phyloP scores from a whole-genome alignment of 2,329 filamentous ascomycete genomes.

The Orbilia quercus region DNA sequence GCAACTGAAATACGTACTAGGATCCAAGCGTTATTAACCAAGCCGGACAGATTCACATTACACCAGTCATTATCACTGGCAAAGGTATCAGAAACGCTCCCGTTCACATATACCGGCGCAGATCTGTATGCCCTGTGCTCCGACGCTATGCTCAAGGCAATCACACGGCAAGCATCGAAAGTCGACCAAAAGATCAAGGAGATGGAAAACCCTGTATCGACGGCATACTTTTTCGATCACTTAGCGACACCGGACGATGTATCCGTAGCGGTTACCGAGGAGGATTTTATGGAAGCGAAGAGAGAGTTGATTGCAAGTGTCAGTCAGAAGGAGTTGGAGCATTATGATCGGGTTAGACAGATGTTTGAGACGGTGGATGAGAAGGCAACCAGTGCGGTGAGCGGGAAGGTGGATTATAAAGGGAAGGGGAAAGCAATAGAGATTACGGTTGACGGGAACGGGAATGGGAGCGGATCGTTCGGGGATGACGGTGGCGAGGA shows the following conservation, averaged over 20 bases:
- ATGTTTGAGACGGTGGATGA: slow-evolving; percentile 74
- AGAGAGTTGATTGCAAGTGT: slow-evolving; percentile 91
- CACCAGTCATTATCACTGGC: slow-evolving; percentile 80
- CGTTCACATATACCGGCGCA: slow-evolving; percentile 96
- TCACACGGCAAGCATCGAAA: slow-evolving; percentile 84
- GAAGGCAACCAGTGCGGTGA: slow-evolving; percentile 58
- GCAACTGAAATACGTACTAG: slow-evolving; percentile 18
- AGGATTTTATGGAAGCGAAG: slow-evolving; percentile 85
- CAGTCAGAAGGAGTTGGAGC: slow-evolving; percentile 81
- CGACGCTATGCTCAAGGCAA: slow-evolving; percentile 98
- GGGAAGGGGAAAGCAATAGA: slow-evolving; percentile 63
- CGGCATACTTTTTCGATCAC: slow-evolving; percentile 96
- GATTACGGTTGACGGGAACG: slow-evolving; percentile 61
- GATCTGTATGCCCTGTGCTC: slow-evolving; percentile 98
- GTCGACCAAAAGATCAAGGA: slow-evolving; percentile 85
- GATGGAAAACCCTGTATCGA: slow-evolving; percentile 71
- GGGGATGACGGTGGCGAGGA: slow-evolving; percentile 62
- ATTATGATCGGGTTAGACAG: slow-evolving; percentile 85
- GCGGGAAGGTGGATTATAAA: slow-evolving; percentile 57
- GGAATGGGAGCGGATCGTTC: slow-evolving; percentile 31
- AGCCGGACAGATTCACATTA: slow-evolving; percentile 77
- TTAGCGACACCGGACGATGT: slow-evolving; percentile 83
- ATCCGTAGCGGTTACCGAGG: slow-evolving; percentile 85
- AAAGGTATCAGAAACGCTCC: slow-evolving; percentile 78
- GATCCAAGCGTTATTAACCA: no score